A percentile compares a stretch with the other conserved stretches of the same genome.
These are phyloP conservation scores for Phytophthora litchii DNA, from an alignment of 352 stramenopile genomes.

Conservation along the genomic window DNA sequence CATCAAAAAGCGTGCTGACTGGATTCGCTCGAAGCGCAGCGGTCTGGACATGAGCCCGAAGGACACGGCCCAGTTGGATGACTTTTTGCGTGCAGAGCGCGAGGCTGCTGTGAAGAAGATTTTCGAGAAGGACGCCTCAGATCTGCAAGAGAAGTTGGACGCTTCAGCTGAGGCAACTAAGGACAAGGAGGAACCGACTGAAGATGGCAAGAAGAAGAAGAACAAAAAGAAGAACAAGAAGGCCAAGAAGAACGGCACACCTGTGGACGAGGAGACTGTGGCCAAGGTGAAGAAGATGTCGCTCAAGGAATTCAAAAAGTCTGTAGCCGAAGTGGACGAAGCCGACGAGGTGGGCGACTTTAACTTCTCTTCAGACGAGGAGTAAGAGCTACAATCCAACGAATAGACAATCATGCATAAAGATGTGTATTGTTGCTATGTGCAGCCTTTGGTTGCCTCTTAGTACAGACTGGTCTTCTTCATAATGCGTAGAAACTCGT, in stretches of 20 bases:
- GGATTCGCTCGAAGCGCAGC: constrained; percentile 92
- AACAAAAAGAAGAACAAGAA: constrained; percentile 48
- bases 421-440: constrained; percentile 15
- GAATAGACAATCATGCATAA: constrained; percentile 32
- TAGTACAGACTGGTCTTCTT: constrained; percentile 94
- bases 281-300: constrained; percentile 83
- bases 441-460: neutral
- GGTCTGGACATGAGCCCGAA: constrained; percentile 88
- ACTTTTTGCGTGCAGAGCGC: constrained; percentile 82
- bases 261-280: constrained; percentile 68
- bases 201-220: constrained; percentile 45
- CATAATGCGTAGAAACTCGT: constrained; percentile 98
- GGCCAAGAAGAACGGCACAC: constrained; percentile 37
- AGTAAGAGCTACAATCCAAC: constrained; percentile 33
- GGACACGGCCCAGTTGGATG: constrained; percentile 85
- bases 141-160: constrained; percentile 77
- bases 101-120: constrained; percentile 89
- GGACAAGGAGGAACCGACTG: constrained; percentile 40
- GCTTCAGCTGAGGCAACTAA: constrained; percentile 48
- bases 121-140: constrained; percentile 69
- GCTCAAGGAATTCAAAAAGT: constrained; percentile 83
- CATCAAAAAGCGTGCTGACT: constrained; percentile 76
- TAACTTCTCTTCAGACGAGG: constrained; percentile 76
- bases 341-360: constrained; percentile 82
- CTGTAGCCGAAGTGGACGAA: constrained; percentile 71